Percentiles rank a stretch among this genome's conserved stretches.
Evolutionary conservation across 345 rosid species (phyloP).

Genomic region (Hibiscus trionum): DNA sequence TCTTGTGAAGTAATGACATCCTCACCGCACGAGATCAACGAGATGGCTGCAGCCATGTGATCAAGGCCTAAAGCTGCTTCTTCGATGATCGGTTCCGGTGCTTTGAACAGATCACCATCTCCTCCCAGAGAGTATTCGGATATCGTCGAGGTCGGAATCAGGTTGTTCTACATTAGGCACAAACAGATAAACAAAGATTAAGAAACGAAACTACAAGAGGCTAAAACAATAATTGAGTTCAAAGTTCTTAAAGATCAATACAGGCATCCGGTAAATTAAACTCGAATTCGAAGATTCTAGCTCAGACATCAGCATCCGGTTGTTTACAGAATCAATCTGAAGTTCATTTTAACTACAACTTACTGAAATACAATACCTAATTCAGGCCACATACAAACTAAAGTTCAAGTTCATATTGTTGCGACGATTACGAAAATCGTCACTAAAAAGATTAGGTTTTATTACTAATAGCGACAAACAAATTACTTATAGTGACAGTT

Average conservation of each 20-base stretch:
- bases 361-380: background rate
- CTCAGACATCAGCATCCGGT: background rate
- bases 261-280: background rate
- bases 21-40: constrained; percentile 74
- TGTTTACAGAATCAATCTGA: background rate
- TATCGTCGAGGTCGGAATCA: constrained; percentile 36
- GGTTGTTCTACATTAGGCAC: constrained; percentile 36
- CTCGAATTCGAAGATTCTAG: no score
- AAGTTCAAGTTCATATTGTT: no score
- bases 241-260: background rate
- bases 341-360: background rate
- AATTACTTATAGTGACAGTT: no score
- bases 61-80: constrained; percentile 45
- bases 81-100: constrained; percentile 79
- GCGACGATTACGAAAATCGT: no score
- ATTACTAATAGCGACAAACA: no score
- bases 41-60: constrained; percentile 70
- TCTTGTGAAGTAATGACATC: constrained; percentile 52
- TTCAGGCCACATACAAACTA: no score
- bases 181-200: constrained; percentile 3
- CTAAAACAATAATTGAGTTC: background rate
- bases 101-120: constrained; percentile 85
- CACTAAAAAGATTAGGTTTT: no score
- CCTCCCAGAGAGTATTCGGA: constrained; percentile 76
- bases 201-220: background rate